Conservation (phyloP, 805 yeast species). For the Teunomyces cretensis region DNA sequence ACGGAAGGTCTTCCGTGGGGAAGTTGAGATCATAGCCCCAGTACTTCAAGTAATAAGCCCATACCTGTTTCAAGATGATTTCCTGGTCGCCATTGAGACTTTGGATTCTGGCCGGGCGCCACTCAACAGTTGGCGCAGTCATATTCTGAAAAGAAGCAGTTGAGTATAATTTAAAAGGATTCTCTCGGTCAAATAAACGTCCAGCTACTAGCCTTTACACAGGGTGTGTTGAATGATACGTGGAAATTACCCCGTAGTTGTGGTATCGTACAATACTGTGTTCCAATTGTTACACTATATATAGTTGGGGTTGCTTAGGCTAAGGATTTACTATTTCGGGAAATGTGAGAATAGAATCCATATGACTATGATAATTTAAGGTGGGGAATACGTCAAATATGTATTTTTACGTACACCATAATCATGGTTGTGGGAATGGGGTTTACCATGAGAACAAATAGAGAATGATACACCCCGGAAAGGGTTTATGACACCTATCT, state of each 20-base stretch:
- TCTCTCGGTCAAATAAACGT: background rate
- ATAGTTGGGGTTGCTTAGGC: background rate
- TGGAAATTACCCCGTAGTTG: too few species aligned
- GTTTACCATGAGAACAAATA: background rate
- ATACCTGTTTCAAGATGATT: slow-evolving; percentile 61
- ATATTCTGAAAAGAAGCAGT: background rate
- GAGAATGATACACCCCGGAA: too few species aligned
- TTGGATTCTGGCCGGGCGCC: slow-evolving; percentile 40
- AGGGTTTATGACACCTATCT: too few species aligned
- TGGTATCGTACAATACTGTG: too few species aligned
- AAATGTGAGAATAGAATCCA: background rate
- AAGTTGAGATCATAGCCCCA: slow-evolving; percentile 50
- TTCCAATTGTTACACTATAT: background rate
- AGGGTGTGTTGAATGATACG: too few species aligned
- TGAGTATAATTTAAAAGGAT: background rate
- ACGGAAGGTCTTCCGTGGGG: slow-evolving; percentile 26
- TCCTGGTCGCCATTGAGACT: slow-evolving; percentile 54
- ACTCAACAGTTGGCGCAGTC: slow-evolving; percentile 9
- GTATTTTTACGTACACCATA: background rate
- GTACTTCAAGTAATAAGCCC: slow-evolving; percentile 63
- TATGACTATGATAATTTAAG: slow-evolving; percentile 4
- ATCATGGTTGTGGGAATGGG: background rate
- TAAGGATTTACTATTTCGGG: background rate
- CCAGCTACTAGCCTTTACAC: too few species aligned
- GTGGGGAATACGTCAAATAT: slow-evolving; percentile 1